Percentiles rank a stretch among this genome's conserved stretches.
Evolutionary conservation across 73 alveolate genomes (phyloP).

Genomic region (Stentor coeruleus): DNA sequence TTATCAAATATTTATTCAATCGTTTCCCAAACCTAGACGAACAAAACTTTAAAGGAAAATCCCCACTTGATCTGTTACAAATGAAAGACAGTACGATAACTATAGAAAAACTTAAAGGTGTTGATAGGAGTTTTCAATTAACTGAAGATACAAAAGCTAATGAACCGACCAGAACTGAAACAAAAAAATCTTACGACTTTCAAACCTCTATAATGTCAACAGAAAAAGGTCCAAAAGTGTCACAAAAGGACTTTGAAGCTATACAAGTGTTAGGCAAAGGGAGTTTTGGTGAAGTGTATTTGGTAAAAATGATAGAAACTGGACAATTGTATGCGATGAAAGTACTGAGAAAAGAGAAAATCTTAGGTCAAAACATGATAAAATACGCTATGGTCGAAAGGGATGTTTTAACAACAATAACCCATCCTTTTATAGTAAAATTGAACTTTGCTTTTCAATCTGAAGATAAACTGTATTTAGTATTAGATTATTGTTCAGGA

Average conservation of each 20-base stretch:
- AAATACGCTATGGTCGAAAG: slow-evolving; percentile 72
- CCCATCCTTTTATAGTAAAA: slow-evolving; percentile 75
- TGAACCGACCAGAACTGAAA: too few species aligned
- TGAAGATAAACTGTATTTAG: slow-evolving; percentile 66
- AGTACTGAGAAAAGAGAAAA: slow-evolving; percentile 37
- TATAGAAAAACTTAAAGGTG: background rate
- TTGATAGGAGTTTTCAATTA: background rate
- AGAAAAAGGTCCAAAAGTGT: background rate
- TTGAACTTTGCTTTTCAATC: slow-evolving; percentile 75
- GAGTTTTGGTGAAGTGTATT: slow-evolving; percentile 57
- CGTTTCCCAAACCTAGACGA: background rate
- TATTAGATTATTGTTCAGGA: slow-evolving; percentile 77
- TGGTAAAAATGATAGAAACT: slow-evolving; percentile 43
- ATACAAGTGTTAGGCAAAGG: slow-evolving; percentile 55
- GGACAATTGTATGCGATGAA: slow-evolving; percentile 71
- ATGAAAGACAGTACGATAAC: background rate
- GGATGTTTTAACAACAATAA: slow-evolving; percentile 52
- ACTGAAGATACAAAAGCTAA: too few species aligned
- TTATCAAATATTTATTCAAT: background rate
- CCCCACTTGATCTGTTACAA: background rate
- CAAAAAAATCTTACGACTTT: too few species aligned
- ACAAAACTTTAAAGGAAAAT: background rate
- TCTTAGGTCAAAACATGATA: slow-evolving; percentile 18
- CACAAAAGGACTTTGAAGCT: background rate
- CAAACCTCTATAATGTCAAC: too few species aligned